phyloP scores from a whole-genome alignment of 306 rosid species.

The Luffa acutangula region DNA sequence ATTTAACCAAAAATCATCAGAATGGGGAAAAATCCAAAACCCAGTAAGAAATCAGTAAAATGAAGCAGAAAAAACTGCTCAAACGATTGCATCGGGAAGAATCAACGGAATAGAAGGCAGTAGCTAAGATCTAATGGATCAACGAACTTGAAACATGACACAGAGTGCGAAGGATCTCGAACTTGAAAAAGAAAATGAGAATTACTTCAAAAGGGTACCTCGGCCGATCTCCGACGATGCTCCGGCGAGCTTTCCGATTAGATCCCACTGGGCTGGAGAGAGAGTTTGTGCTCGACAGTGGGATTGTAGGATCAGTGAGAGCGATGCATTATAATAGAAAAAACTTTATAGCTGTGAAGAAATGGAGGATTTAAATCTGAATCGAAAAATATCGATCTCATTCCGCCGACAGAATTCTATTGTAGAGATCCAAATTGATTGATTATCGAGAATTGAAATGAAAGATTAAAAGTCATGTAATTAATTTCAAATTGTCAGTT shows the following conservation, averaged over 20 bases:
- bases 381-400: not conserved
- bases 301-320: not conserved
- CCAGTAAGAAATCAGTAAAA: not conserved
- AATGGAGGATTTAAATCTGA: not conserved
- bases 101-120: not conserved
- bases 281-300: not conserved
- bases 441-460: not conserved
- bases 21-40: not conserved
- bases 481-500: not conserved
- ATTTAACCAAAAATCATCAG: not conserved
- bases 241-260: not conserved
- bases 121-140: conserved; percentile 9
- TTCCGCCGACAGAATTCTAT: not conserved
- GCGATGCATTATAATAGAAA: not conserved
- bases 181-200: not conserved
- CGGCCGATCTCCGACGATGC: conserved; percentile 9
- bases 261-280: not conserved
- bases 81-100: not conserved
- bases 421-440: not conserved
- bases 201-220: not conserved
- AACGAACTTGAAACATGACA: not conserved
- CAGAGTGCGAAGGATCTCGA: not conserved
- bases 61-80: not conserved
- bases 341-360: not conserved
- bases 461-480: not conserved